These are phyloP conservation scores for Lachnellula subtilissima DNA, from an alignment of 2,329 filamentous ascomycete genomes.

Conservation along the genomic window DNA sequence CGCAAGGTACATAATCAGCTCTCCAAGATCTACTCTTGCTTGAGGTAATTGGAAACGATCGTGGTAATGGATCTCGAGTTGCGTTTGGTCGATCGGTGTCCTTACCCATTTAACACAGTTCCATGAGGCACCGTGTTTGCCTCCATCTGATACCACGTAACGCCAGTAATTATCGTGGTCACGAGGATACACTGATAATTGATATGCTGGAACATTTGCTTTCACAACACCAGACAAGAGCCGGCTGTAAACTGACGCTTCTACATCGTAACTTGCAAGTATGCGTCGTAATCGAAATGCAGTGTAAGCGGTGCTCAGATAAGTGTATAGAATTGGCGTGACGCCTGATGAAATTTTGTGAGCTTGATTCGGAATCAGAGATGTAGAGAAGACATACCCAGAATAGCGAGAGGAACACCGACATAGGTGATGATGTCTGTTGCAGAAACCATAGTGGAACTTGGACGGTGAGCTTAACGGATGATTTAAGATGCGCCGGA, in stretches of 20 bases:
- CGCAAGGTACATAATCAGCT: background rate
- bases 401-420: constrained; percentile 50
- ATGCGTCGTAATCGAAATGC: background rate
- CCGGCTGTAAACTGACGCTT: background rate
- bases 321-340: constrained; percentile 1
- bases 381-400: constrained; percentile 33
- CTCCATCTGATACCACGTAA: background rate
- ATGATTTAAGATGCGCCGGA: background rate
- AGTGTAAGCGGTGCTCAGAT: constrained; percentile 1
- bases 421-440: constrained; percentile 50
- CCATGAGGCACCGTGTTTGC: constrained; percentile 5
- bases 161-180: background rate
- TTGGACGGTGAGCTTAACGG: background rate
- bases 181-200: background rate
- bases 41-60: constrained; percentile 2
- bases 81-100: background rate
- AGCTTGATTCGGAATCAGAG: background rate
- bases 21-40: background rate
- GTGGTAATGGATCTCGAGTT: constrained; percentile 1
- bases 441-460: constrained; percentile 25
- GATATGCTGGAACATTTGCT: background rate
- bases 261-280: background rate
- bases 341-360: background rate
- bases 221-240: constrained; percentile 1
- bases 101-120: constrained; percentile 1